Evolutionary conservation across 2,329 filamentous ascomycete species (phyloP), one percentile per base, ranked within the genome.

Genomic region (Zymoseptoria crescenta): DNA sequence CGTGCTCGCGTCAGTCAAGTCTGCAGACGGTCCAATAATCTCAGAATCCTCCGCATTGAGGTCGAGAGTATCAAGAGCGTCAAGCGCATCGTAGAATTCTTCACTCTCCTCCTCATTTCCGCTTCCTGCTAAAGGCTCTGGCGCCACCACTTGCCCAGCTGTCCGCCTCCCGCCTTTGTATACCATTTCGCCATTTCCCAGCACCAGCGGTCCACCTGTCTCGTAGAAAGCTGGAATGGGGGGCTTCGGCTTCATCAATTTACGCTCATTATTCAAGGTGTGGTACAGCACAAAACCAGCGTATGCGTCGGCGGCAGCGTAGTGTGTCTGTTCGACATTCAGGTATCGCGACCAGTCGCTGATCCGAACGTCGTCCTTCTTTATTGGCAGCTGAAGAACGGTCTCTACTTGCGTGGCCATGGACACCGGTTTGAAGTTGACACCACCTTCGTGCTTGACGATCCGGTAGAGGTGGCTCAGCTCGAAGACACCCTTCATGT

Each of bases 231-330:
- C 79, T 0, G 91, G 91, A 6, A 83, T 78, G 3, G 88, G 87
- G 4, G 92, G 92, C 2, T 76, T 80, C 1, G 91, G 91, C 10
- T 83, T 74, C 61, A 96, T 77, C 6, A 77, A 76, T 65, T 83
- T 78, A 16, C 92, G 81, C 67, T 87, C 83, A 54, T 82, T 75
- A 59, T 96, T 87, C 51, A 96, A 76, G 0, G 81, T 80, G 60
- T 89, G 79, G 68, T 84, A 96, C 1, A 96, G 76, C 58, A 89
- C 87, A 9, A 88, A 74, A 50, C 86, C 83, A 60, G 88, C 91
- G 70, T 96, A 96, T 0, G 90, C 87, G 72, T 96, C 91, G 0
- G 89, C 86, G 10, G 90, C 91, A 8, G 89, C 87, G 78, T 81
- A 93, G 80, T 81, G 73, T 19, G 89, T 81, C 70, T 96, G 92